These are phyloP conservation scores for Arachnomyces sp. DNA, from an alignment of 2,329 filamentous ascomycete genomes.

Conservation along the genomic window DNA sequence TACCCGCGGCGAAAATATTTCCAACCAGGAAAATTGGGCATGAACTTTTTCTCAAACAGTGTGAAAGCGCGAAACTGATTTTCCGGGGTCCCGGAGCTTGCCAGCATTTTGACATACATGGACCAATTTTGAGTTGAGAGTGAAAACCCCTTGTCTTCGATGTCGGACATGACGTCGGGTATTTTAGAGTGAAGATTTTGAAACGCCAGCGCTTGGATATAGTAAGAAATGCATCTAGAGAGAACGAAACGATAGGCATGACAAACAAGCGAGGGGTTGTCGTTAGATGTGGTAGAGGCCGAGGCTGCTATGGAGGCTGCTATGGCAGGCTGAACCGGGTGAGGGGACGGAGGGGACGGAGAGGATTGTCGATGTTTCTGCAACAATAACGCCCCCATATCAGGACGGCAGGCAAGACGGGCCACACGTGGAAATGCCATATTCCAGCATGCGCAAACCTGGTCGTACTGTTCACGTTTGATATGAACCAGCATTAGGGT, in stretches of 20 bases:
- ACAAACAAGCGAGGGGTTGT: background rate
- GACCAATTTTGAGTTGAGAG: conserved; percentile 78
- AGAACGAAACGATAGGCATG: conserved; percentile 43
- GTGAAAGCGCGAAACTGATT: conserved; percentile 56
- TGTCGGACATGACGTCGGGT: conserved; percentile 44
- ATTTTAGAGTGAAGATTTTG: conserved; percentile 51
- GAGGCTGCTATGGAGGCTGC: too few relatives aligned
- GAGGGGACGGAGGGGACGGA: conserved; percentile 5
- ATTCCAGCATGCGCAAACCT: conserved; percentile 61
- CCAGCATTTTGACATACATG: conserved; percentile 61
- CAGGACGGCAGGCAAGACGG: conserved; percentile 33
- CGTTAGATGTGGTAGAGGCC: conserved; percentile 9
- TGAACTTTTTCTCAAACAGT: conserved; percentile 68
- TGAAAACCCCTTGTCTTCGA: conserved; percentile 60
- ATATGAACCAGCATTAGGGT: conserved; percentile 63
- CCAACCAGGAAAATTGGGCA: conserved; percentile 75
- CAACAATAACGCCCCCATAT: too few relatives aligned
- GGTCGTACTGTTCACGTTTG: conserved; percentile 49
- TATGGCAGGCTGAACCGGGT: too few relatives aligned
- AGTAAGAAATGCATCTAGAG: conserved; percentile 41
- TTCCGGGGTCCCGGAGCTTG: conserved; percentile 50
- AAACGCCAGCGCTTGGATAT: conserved; percentile 44
- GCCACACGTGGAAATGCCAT: conserved; percentile 50
- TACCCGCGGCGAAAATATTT: conserved; percentile 27
- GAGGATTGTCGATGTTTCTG: conserved; percentile 3